phyloP scores from a whole-genome alignment of 371 early-diverging fungal genomes.

The Coemansia sp. region DNA sequence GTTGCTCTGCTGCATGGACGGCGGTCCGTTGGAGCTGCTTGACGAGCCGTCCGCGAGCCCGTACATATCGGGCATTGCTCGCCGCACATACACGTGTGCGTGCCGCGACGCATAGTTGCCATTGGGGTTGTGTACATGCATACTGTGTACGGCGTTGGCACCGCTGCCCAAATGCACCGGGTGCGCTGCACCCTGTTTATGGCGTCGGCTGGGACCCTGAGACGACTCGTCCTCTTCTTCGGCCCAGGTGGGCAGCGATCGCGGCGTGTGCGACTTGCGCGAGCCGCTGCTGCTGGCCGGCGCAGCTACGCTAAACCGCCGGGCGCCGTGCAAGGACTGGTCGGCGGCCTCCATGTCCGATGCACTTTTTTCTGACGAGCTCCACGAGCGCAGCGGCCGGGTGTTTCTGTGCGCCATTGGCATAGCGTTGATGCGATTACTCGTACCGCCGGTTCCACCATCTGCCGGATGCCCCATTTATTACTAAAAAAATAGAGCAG shows the following conservation, averaged over 20 bases:
- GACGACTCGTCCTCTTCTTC: conserved; percentile 38
- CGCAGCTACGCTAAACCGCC: conserved; percentile 40
- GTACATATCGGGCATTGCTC: not conserved
- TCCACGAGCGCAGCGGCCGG: conserved; percentile 39
- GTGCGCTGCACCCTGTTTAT: not conserved
- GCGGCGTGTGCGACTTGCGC: conserved; percentile 26
- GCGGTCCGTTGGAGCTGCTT: conserved; percentile 24
- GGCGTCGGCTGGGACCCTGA: too few relatives aligned
- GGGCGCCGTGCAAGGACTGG: conserved; percentile 2
- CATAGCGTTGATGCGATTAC: too few relatives aligned
- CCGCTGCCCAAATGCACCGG: not conserved
- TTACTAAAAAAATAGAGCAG: too few relatives aligned
- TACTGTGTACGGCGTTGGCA: not conserved
- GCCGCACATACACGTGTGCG: not conserved
- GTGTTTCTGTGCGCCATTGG: not conserved
- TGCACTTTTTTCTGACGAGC: conserved; percentile 41
- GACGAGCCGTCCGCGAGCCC: conserved; percentile 5
- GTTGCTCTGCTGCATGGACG: conserved; percentile 5
- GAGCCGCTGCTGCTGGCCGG: conserved; percentile 33
- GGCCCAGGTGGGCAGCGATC: conserved; percentile 46
- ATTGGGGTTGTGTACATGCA: not conserved
- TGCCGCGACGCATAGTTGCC: not conserved
- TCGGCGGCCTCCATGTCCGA: conserved; percentile 23
- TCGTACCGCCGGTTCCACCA: too few relatives aligned
- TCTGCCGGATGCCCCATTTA: too few relatives aligned